A percentile compares a stretch with the other conserved stretches of the same genome.
Conservation (phyloP, 371 early-diverging fungal species). For the Mucor piriformis region DNA sequence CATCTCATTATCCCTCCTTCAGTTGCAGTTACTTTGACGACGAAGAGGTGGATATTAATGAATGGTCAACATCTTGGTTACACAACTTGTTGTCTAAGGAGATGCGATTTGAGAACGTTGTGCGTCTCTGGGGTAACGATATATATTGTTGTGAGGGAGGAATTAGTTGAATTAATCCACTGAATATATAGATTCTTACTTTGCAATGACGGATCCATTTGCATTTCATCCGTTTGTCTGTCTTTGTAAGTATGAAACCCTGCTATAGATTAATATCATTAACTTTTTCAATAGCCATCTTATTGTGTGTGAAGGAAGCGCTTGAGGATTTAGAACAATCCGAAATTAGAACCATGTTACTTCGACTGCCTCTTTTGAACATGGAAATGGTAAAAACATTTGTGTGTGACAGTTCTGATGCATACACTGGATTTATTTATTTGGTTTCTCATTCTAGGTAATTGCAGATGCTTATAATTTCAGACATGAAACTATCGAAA, state of each 20-base stretch:
- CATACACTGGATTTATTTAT: background rate
- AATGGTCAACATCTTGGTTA: constrained; percentile 92
- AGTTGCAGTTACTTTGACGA: constrained; percentile 88
- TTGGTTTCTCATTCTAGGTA: constrained; percentile 15
- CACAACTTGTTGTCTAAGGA: constrained; percentile 80
- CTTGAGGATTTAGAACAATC: constrained; percentile 92
- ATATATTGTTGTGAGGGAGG: no score
- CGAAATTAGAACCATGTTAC: constrained; percentile 83
- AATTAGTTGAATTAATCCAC: background rate
- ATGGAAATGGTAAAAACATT: constrained; percentile 62
- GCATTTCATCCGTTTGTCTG: constrained; percentile 83
- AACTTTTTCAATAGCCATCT: constrained; percentile 52
- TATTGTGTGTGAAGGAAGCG: constrained; percentile 69
- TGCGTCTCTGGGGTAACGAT: constrained; percentile 80
- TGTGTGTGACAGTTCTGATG: background rate
- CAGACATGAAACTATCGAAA: constrained; percentile 32
- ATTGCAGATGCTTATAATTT: constrained; percentile 38
- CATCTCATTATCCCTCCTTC: no score
- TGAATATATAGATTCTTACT: constrained; percentile 67
- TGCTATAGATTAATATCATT: background rate
- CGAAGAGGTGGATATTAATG: constrained; percentile 90
- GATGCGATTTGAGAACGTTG: constrained; percentile 74
- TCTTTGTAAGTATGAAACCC: constrained; percentile 49
- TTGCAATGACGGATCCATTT: constrained; percentile 70
- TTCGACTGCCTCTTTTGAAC: constrained; percentile 78